A percentile compares a stretch with the other conserved stretches of the same genome.
Evolutionary conservation across 805 yeast species (phyloP).

Genomic region (Wickerhamiella australiensis): DNA sequence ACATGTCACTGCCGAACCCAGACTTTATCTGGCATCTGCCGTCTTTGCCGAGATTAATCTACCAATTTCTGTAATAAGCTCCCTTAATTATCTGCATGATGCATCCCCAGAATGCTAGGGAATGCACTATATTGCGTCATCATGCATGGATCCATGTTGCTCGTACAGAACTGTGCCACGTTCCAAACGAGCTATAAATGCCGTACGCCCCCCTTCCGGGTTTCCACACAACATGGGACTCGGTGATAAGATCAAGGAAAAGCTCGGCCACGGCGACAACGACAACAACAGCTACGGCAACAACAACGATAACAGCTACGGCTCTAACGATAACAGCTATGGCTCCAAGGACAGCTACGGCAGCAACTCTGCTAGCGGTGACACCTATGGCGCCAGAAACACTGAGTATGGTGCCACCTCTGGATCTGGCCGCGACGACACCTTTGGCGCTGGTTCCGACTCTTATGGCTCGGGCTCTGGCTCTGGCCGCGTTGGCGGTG

Average conservation of each 20-base stretch:
- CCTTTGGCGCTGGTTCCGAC: slow-evolving; percentile 6
- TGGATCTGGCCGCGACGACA: slow-evolving; percentile 1
- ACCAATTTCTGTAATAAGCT: background rate
- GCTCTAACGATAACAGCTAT: background rate
- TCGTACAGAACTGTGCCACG: slow-evolving; percentile 1
- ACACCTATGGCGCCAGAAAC: slow-evolving; percentile 1
- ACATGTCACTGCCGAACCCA: background rate
- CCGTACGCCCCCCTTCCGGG: background rate
- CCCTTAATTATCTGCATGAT: background rate
- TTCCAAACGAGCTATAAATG: background rate
- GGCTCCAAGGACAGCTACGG: background rate
- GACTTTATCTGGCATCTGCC: too few relatives aligned
- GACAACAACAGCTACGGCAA: background rate
- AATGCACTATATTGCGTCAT: slow-evolving; percentile 1
- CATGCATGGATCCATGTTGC: background rate
- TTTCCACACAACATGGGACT: slow-evolving; percentile 6
- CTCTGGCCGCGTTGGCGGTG: background rate
- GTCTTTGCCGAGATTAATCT: too few relatives aligned
- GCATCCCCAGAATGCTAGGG: slow-evolving; percentile 1
- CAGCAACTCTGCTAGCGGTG: slow-evolving; percentile 2
- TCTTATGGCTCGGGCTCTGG: slow-evolving; percentile 7
- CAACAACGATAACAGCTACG: background rate
- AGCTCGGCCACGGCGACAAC: slow-evolving; percentile 9
- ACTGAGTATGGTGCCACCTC: background rate
- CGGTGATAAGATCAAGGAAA: slow-evolving; percentile 10